phyloP scores from a whole-genome alignment of 805 yeast genomes.

The Wickerhamiella galacta region DNA sequence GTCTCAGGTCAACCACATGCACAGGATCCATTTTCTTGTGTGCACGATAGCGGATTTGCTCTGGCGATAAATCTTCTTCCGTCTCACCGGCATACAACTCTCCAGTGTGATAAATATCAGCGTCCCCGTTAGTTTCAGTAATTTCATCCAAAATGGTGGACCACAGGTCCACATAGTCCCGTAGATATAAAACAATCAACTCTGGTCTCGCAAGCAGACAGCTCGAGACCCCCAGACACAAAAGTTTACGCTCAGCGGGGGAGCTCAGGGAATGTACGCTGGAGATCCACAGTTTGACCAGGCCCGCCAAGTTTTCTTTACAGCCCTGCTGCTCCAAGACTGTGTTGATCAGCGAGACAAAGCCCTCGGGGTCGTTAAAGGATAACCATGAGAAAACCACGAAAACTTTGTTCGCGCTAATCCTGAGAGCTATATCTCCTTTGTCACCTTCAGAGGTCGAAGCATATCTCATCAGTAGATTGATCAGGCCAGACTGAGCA shows the following conservation, averaged over 20 bases:
- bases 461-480: conserved; percentile 2
- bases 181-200: conserved; percentile 2
- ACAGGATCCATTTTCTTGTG: conserved; percentile 32
- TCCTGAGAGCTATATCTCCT: conserved; percentile 1
- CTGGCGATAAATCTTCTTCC: conserved; percentile 14
- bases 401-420: conserved; percentile 5
- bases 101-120: conserved; percentile 11
- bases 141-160: conserved; percentile 54
- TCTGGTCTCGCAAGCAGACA: conserved; percentile 6
- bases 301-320: not conserved
- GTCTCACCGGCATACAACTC: conserved; percentile 9
- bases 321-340: too few species aligned
- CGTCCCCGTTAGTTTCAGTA: conserved; percentile 45
- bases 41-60: conserved; percentile 20
- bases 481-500: conserved; percentile 3
- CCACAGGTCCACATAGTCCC: conserved; percentile 28
- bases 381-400: conserved; percentile 5
- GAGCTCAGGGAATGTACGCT: conserved; percentile 41
- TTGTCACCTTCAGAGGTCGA: not conserved
- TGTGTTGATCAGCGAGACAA: conserved; percentile 5
- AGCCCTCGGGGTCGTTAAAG: conserved; percentile 2
- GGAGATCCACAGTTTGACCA: conserved; percentile 17
- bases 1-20: conserved; percentile 34
- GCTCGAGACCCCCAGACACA: conserved; percentile 32
- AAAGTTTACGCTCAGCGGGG: conserved; percentile 58